These are phyloP conservation scores for Phytophthora sojae DNA, from an alignment of 352 stramenopile genomes.

Conservation along the genomic window DNA sequence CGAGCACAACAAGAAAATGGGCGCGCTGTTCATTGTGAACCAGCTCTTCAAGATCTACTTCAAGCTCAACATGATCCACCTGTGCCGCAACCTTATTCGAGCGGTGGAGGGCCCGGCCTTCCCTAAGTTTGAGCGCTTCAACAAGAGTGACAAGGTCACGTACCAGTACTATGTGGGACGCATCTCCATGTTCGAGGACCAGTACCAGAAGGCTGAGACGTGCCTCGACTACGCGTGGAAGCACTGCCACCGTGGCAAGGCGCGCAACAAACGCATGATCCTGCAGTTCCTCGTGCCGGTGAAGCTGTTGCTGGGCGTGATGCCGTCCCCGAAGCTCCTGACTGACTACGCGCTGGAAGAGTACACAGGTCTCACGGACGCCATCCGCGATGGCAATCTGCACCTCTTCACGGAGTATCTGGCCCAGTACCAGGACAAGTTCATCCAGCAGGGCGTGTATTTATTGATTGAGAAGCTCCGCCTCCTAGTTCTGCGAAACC, in stretches of 20 bases:
- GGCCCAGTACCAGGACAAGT: constrained; percentile 89
- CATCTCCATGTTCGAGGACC: constrained; percentile 97
- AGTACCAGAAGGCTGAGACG: constrained; percentile 94
- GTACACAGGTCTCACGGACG: constrained; percentile 90
- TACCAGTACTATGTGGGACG: constrained; percentile 97
- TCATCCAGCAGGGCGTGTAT: constrained; percentile 95
- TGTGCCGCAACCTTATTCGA: constrained; percentile 95
- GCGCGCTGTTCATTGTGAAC: constrained; percentile 94
- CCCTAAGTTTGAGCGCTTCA: constrained; percentile 81
- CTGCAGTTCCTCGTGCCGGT: constrained; percentile 95
- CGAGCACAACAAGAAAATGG: constrained; percentile 88
- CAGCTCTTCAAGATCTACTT: constrained; percentile 99
- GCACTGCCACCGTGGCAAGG: constrained; percentile 89
- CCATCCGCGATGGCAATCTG: constrained; percentile 93
- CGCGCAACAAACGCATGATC: constrained; percentile 95
- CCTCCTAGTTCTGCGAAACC: constrained; percentile 94
- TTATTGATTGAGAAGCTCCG: constrained; percentile 97
- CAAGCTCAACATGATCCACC: constrained; percentile 93
- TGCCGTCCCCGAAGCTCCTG: constrained; percentile 92
- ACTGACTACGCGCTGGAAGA: constrained; percentile 91
- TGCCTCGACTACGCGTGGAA: constrained; percentile 95
- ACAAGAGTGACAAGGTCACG: constrained; percentile 92
- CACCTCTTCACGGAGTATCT: constrained; percentile 94
- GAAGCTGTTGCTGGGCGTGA: constrained; percentile 93
- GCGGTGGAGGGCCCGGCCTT: constrained; percentile 83